Base-by-base conservation (phyloP, 805 yeast genomes). In the Teunomyces aglyptinius region DNA sequence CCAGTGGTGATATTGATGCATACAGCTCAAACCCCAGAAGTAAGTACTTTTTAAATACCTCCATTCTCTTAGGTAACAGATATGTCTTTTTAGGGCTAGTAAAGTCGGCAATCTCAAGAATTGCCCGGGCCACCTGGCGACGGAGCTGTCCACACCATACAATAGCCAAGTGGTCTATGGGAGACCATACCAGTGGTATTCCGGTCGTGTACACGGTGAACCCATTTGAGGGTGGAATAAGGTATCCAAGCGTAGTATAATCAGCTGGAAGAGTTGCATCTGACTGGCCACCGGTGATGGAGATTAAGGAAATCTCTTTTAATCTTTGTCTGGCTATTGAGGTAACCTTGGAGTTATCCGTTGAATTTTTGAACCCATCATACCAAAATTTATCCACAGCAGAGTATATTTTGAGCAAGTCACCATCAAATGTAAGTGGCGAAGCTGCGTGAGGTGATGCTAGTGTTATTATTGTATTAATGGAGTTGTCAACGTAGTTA, bases 111-210 rank as follows among this genome's bases (percentile, higher is more conserved):
- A 86, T 71, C 26, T 80, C 85, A 40, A 86, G 65, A 31, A 94
- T 58, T 0, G 83, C 69, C 42, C 68, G 67, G 6, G 88, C 84
- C 1, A 92, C 53, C 12, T 75, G 78, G 44, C 77, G 72, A 44
- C 97, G 76, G 32, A 91, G 67, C 63, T 92, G 97, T 50, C 83
- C 87, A 65, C 99, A 92, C 99, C 99, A 92, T 1, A 92, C 96
- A 41, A 94, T 83, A 0, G 98, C 97, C 52, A 89, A 75, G 67
- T 92, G 99, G 64, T 92, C 98, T 34, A 90, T 83, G 1, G 97
- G 86, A 0, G 96, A 83, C 96, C 97, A 92, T 1, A 92, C 97
- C 2, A 76, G 77, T 0, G 96, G 96, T 8, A 92, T 85, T 1
- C 96, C 91, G 0, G 94, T 83, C 0, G 97, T 80, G 55, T 81